Conservation (phyloP, 805 yeast genomes). For the Gaillardinia entomophila region DNA sequence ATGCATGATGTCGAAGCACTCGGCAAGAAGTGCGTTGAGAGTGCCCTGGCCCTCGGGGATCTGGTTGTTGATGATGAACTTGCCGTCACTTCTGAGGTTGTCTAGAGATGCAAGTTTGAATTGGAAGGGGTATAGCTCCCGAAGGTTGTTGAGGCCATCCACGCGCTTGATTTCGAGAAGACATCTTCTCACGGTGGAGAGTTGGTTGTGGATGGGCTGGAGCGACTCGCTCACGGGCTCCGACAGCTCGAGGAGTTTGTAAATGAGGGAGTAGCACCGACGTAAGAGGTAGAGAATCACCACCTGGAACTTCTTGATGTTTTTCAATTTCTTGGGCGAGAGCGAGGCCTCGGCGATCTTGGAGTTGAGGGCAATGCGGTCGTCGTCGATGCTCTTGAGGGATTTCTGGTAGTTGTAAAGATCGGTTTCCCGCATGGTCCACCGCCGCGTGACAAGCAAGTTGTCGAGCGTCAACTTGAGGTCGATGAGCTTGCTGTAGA, state of each 20-base stretch:
- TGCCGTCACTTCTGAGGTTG: slow-evolving; percentile 83
- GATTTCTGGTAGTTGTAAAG: slow-evolving; percentile 75
- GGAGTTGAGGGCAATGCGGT: slow-evolving; percentile 43
- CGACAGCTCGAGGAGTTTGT: slow-evolving; percentile 81
- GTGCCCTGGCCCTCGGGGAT: slow-evolving; percentile 99
- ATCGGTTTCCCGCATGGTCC: slow-evolving; percentile 97
- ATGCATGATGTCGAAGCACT: slow-evolving; percentile 89
- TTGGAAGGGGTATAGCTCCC: slow-evolving; percentile 95
- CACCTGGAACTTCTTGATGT: slow-evolving; percentile 29
- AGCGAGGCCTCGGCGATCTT: slow-evolving; percentile 2
- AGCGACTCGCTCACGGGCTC: slow-evolving; percentile 95
- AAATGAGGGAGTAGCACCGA: slow-evolving; percentile 86
- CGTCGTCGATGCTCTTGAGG: slow-evolving; percentile 67
- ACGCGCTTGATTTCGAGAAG: slow-evolving; percentile 82
- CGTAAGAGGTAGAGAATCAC: slow-evolving; percentile 73
- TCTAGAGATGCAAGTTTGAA: slow-evolving; percentile 89
- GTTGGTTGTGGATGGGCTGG: slow-evolving; percentile 89
- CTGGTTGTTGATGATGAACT: slow-evolving; percentile 78
- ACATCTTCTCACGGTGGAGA: slow-evolving; percentile 87
- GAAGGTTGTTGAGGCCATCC: slow-evolving; percentile 82
- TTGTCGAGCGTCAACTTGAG: slow-evolving; percentile 75
- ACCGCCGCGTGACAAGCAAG: slow-evolving; percentile 83
- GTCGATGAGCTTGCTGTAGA: slow-evolving; percentile 58
- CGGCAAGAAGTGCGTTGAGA: slow-evolving; percentile 83
- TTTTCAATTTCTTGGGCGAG: slow-evolving; percentile 1